Evolutionary conservation across 192 early-diverging fungal species (phyloP).

Genomic region (Helicostylum pulchrum): DNA sequence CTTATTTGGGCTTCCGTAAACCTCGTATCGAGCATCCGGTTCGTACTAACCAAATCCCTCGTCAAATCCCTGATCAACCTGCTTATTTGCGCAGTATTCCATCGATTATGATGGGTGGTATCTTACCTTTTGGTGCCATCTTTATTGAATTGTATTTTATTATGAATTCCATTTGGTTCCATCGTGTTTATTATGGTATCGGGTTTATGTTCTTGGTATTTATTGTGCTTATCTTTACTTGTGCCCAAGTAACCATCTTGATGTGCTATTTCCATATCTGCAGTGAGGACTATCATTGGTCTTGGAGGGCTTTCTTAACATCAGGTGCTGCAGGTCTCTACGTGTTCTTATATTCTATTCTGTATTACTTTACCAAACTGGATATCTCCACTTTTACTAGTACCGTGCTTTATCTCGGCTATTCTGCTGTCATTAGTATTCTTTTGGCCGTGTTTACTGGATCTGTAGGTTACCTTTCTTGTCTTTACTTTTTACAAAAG

Average conservation of each 20-base stretch:
- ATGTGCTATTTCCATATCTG: constrained; percentile 90
- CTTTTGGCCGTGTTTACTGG: constrained; percentile 76
- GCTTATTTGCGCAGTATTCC: constrained; percentile 74
- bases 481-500: constrained; percentile 71
- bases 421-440: constrained; percentile 73
- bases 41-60: constrained; percentile 91
- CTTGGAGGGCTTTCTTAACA: constrained; percentile 88
- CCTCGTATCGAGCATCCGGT: constrained; percentile 71
- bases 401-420: constrained; percentile 86
- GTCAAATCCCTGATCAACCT: constrained; percentile 89
- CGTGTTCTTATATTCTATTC: constrained; percentile 84
- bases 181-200: constrained; percentile 92
- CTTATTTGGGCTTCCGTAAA: constrained; percentile 66
- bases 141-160: constrained; percentile 98
- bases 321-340: constrained; percentile 87
- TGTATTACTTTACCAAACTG: constrained; percentile 83
- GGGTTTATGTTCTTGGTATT: constrained; percentile 90
- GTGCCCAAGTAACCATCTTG: constrained; percentile 84
- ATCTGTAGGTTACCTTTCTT: constrained; percentile 69
- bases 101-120: constrained; percentile 75
- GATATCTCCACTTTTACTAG: constrained; percentile 77
- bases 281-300: constrained; percentile 82
- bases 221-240: constrained; percentile 77
- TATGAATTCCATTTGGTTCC: constrained; percentile 92
- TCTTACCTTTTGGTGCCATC: constrained; percentile 90